These are phyloP conservation scores for Aspergillus chevalieri DNA, from an alignment of 2,329 filamentous ascomycete genomes.

Conservation along the genomic window DNA sequence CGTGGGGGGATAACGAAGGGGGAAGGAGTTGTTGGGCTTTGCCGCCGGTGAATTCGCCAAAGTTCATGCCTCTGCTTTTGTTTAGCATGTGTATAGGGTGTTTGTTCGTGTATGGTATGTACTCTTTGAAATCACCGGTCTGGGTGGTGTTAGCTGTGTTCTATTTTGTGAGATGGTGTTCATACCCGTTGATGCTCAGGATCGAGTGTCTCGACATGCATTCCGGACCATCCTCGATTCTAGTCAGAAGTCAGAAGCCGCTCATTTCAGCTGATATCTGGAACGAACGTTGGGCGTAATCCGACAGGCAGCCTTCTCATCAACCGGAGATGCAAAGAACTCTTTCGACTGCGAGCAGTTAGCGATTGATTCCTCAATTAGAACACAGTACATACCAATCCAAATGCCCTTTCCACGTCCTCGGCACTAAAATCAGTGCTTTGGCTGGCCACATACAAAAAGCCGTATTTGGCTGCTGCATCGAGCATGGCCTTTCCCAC, in stretches of 20 bases:
- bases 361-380: not conserved
- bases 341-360: conserved; percentile 52
- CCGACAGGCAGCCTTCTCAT: conserved; percentile 67
- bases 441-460: conserved; percentile 78
- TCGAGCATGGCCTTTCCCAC: conserved; percentile 65
- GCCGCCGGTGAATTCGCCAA: conserved; percentile 66
- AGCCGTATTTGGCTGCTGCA: conserved; percentile 76
- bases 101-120: conserved; percentile 18
- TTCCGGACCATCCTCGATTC: conserved; percentile 83
- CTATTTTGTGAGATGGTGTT: conserved; percentile 4
- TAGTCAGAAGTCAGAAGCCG: conserved; percentile 28
- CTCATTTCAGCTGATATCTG: too few relatives aligned
- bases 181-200: conserved; percentile 70
- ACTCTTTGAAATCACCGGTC: conserved; percentile 88
- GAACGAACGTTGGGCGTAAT: conserved; percentile 58
- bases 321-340: conserved; percentile 64
- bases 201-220: conserved; percentile 84
- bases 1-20: conserved; percentile 52
- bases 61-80: conserved; percentile 72
- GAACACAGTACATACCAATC: conserved; percentile 50
- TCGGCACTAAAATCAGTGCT: conserved; percentile 61
- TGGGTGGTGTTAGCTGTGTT: conserved; percentile 27
- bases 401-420: conserved; percentile 66
- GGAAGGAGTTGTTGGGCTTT: conserved; percentile 75
- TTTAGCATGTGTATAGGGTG: not conserved